Base-by-base conservation (phyloP, 23 red algal species). In the Cyanidiococcus yangmingshanensis region DNA sequence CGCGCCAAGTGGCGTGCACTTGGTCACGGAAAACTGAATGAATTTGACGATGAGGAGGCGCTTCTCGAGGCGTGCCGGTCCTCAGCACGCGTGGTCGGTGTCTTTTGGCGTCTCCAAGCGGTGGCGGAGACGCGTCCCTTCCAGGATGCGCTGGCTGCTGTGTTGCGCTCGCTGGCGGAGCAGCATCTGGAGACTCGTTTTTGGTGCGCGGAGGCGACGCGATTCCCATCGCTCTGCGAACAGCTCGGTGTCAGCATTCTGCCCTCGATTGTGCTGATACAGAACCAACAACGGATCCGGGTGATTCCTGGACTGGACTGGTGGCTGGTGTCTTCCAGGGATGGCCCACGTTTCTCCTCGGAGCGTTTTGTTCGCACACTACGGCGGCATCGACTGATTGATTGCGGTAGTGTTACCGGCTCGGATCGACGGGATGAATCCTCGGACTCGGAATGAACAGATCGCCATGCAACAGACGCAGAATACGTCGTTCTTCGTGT, bases 131-230 rank as follows among this genome's bases (percentile, higher is more conserved):
- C 86, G 50, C 79, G 59, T 2, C 26, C 68, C 24, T 85, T 89
- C 26, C 75, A 82, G 0, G 83, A 83, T 41, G 85, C 87, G 59
- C 76, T 95, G 37, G 57, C 76, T 37, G 76, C 79, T 2, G 80
- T 83, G 41, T 58, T 90, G 37, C 74, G 38, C 32, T 58, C 76
- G 24, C 37, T 95, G 12, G 91, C 91, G 21, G 40, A 59, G 17
- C 75, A 68, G 0, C 91, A 95, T 39, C 40, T 95, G 45, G 91
- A 95, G 71, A 95, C 83, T 15, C 57, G 83, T 25, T 95, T 95
- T 58, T 74, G 68, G 1, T 50, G 67, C 0, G 76, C 84, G 35
- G 87, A 95, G 74, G 91, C 86, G 36, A 81, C 86, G 34, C 85
- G 87, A 75, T 76, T 82, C 2, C 91, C 91, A 0, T 95, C 86